These are phyloP conservation scores for Noccaea caerulescens DNA, from an alignment of 345 rosid species.

Conservation along the genomic window DNA sequence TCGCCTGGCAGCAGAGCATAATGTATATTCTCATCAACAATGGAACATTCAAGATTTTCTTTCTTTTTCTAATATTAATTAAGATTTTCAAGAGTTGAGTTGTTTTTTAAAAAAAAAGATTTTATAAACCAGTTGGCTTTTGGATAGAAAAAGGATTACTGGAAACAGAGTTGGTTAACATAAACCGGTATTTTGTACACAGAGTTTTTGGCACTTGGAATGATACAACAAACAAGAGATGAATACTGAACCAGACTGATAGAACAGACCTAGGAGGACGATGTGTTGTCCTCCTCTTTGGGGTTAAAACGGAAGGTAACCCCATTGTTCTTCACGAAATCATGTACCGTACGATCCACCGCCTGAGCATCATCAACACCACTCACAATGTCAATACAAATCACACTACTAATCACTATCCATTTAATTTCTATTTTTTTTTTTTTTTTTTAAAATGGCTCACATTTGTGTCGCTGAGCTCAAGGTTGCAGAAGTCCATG, in stretches of 20 bases:
- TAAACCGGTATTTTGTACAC: constrained; percentile 1
- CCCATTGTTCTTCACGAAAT: constrained; percentile 53
- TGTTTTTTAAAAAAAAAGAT: too few species aligned
- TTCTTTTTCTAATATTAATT: too few species aligned
- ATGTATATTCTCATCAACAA: not conserved
- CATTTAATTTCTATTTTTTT: too few species aligned
- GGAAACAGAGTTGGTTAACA: not conserved
- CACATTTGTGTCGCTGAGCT: constrained; percentile 69
- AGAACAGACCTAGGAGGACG: constrained; percentile 1
- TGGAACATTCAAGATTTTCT: too few species aligned
- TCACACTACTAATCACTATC: too few species aligned
- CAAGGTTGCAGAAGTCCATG: constrained; percentile 87
- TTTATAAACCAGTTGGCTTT: not conserved
- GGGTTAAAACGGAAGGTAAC: constrained; percentile 47
- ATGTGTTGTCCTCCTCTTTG: constrained; percentile 8
- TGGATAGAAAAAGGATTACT: not conserved
- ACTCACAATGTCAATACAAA: constrained; percentile 8
- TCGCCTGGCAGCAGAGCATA: not conserved
- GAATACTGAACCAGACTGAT: constrained; percentile 2
- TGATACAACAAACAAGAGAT: constrained; percentile 8
- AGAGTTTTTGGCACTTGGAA: not conserved
- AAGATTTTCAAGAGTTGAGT: too few species aligned
- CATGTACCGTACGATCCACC: constrained; percentile 71
- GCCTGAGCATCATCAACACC: constrained; percentile 45
- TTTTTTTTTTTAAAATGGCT: too few species aligned